Percentiles rank a stretch among this genome's conserved stretches.
These are phyloP conservation scores for Annulohypoxylon moriforme DNA, from an alignment of 495 filamentous ascomycete species.

Conservation along the genomic window DNA sequence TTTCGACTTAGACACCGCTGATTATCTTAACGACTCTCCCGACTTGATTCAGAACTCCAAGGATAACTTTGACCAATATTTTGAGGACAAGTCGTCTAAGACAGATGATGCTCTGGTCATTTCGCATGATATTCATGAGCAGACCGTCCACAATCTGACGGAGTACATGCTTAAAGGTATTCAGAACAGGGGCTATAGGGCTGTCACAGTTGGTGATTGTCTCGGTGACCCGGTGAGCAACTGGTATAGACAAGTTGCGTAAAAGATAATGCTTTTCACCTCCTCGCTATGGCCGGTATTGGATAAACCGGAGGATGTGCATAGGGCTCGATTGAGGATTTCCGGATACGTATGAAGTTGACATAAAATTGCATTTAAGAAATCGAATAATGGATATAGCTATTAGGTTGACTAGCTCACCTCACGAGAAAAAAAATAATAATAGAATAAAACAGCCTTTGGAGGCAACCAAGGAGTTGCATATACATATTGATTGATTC, in stretches of 20 bases:
- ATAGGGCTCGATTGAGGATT: neutral
- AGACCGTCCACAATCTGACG: slow-evolving; percentile 74
- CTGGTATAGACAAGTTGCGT: slow-evolving; percentile 55
- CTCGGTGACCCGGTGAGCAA: slow-evolving; percentile 52
- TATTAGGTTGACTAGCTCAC: no score
- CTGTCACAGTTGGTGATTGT: slow-evolving; percentile 57
- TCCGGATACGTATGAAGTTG: neutral
- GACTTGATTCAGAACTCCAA: slow-evolving; percentile 69
- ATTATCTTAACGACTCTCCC: slow-evolving; percentile 69
- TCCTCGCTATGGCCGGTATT: neutral
- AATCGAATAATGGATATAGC: no score
- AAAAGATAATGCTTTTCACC: neutral
- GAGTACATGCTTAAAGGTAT: slow-evolving; percentile 70
- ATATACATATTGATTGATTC: no score
- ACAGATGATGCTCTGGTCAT: slow-evolving; percentile 54
- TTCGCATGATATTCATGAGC: slow-evolving; percentile 73
- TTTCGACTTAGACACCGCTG: slow-evolving; percentile 75
- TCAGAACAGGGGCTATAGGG: slow-evolving; percentile 60
- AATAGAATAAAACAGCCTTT: no score
- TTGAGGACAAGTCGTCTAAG: slow-evolving; percentile 37
- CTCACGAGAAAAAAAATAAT: no score
- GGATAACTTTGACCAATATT: slow-evolving; percentile 63
- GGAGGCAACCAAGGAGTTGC: no score
- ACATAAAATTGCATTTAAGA: neutral
- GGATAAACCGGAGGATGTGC: neutral